Percentiles rank a stretch among this genome's conserved stretches.
Evolutionary conservation across 1,284 basidiomycete species (phyloP).

Genomic region (Leccinum huronense): DNA sequence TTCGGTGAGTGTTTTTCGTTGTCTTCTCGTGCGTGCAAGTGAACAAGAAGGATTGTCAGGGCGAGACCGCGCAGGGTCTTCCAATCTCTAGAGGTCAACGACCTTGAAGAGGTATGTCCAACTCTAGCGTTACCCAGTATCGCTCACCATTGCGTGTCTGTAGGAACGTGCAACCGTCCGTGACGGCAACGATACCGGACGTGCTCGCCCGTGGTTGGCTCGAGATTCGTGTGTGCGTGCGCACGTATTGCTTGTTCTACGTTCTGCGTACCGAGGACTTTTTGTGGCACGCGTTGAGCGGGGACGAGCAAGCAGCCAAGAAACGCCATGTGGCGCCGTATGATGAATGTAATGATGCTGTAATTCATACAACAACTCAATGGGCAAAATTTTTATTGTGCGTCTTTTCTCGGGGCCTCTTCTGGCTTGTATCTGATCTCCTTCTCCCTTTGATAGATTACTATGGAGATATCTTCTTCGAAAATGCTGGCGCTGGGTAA

Average conservation of each 20-base stretch:
- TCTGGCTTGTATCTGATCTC: neutral
- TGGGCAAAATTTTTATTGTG: constrained; percentile 74
- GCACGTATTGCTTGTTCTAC: constrained; percentile 85
- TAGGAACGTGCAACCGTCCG: constrained; percentile 46
- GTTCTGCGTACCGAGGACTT: constrained; percentile 72
- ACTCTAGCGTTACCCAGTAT: neutral
- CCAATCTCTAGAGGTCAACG: constrained; percentile 51
- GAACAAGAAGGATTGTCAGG: constrained; percentile 37
- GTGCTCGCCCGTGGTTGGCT: constrained; percentile 58
- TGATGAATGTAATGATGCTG: constrained; percentile 75
- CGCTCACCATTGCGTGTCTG: neutral
- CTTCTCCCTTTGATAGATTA: constrained; percentile 47
- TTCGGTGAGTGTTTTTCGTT: constrained; percentile 50
- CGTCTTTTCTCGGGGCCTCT: constrained; percentile 19
- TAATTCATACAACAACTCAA: constrained; percentile 82
- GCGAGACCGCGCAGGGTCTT: constrained; percentile 52
- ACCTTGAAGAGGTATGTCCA: constrained; percentile 68
- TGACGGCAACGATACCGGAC: constrained; percentile 39
- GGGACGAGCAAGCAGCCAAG: constrained; percentile 36
- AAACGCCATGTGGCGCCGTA: constrained; percentile 70
- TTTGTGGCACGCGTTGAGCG: constrained; percentile 38
- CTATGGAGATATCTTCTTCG: constrained; percentile 82
- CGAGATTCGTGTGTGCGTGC: constrained; percentile 77
- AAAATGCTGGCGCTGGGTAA: constrained; percentile 65
- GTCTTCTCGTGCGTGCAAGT: neutral